phyloP scores from a whole-genome alignment of 176 grass and related monocot species.

The Oryza nivara region DNA sequence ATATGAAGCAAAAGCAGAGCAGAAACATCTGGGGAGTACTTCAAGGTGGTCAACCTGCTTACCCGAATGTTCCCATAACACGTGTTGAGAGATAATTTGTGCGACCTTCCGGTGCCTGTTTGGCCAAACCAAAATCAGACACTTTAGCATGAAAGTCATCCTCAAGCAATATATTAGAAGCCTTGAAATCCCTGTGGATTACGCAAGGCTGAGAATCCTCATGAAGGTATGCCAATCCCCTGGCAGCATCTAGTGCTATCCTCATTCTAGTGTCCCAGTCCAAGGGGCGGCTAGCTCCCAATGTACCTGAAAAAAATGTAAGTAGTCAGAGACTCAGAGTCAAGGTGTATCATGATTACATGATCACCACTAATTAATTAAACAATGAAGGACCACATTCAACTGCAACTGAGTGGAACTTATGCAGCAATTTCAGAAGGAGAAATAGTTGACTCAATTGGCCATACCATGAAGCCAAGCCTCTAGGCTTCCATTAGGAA shows the following conservation, averaged over 20 bases:
- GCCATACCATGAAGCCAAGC: constrained; percentile 96
- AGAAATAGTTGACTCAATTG: constrained; percentile 31
- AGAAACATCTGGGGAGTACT: constrained; percentile 13
- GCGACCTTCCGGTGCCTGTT: constrained; percentile 92
- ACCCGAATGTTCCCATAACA: constrained; percentile 99
- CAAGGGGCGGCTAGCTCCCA: constrained; percentile 79
- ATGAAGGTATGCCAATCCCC: constrained; percentile 93
- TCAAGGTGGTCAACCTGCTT: constrained; percentile 36
- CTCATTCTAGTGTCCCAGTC: constrained; percentile 98
- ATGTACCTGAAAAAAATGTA: constrained; percentile 63
- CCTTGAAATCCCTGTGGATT: constrained; percentile 99
- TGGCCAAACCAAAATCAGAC: constrained; percentile 96
- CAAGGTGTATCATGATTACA: constrained; percentile 20
- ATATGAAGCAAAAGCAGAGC: constrained; percentile 38
- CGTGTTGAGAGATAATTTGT: constrained; percentile 95
- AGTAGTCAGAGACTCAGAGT: constrained; percentile 34
- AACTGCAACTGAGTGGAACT: not conserved
- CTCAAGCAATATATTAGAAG: constrained; percentile 99
- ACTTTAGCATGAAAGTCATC: constrained; percentile 98
- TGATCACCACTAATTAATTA: not conserved
- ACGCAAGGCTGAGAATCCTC: constrained; percentile 99
- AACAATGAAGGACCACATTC: constrained; percentile 7
- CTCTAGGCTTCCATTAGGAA: constrained; percentile 96
- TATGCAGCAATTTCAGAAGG: constrained; percentile 21
- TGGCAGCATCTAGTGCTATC: constrained; percentile 97